A percentile compares a stretch with the other conserved stretches of the same genome.
Evolutionary conservation across 2,329 filamentous ascomycete species (phyloP).

Genomic region (Neoscytalidium dimidiatum): DNA sequence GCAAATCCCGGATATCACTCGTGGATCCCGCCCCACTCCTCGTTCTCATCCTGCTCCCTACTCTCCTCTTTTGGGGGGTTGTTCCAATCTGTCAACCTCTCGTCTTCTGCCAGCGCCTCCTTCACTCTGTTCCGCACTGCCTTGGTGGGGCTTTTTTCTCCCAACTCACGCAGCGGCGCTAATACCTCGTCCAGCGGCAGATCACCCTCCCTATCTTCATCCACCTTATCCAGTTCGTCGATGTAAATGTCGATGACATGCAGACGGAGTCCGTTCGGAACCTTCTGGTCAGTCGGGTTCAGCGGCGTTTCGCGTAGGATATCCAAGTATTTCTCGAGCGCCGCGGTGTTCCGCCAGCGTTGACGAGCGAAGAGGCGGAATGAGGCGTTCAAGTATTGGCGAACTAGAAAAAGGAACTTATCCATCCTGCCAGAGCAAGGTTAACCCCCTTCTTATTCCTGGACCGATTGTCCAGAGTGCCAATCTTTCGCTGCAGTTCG

Average conservation of each 20-base stretch:
- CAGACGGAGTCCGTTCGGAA: slow-evolving; percentile 81
- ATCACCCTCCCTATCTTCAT: slow-evolving; percentile 46
- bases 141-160: slow-evolving; percentile 64
- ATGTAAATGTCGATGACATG: slow-evolving; percentile 90
- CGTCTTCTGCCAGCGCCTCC: slow-evolving; percentile 69
- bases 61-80: slow-evolving; percentile 32
- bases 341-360: slow-evolving; percentile 39
- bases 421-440: slow-evolving; percentile 63
- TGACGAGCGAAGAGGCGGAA: slow-evolving; percentile 54
- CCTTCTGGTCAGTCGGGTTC: slow-evolving; percentile 52
- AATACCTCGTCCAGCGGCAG: slow-evolving; percentile 53
- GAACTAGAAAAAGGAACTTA: slow-evolving; percentile 86
- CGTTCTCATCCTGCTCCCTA: slow-evolving; percentile 48
- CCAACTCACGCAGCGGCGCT: slow-evolving; percentile 58
- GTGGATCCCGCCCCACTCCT: slow-evolving; percentile 70
- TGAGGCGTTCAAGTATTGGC: slow-evolving; percentile 74
- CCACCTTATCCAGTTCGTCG: slow-evolving; percentile 79
- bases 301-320: slow-evolving; percentile 51
- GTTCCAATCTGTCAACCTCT: slow-evolving; percentile 67
- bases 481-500: background rate
- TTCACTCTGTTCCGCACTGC: slow-evolving; percentile 68
- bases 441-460: background rate
- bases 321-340: slow-evolving; percentile 47
- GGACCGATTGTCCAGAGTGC: too few relatives aligned
- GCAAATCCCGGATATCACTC: slow-evolving; percentile 48